Evolutionary conservation across 345 rosid species (phyloP), one percentile per base, ranked within the genome.

Genomic region (Acer yangbiense): DNA sequence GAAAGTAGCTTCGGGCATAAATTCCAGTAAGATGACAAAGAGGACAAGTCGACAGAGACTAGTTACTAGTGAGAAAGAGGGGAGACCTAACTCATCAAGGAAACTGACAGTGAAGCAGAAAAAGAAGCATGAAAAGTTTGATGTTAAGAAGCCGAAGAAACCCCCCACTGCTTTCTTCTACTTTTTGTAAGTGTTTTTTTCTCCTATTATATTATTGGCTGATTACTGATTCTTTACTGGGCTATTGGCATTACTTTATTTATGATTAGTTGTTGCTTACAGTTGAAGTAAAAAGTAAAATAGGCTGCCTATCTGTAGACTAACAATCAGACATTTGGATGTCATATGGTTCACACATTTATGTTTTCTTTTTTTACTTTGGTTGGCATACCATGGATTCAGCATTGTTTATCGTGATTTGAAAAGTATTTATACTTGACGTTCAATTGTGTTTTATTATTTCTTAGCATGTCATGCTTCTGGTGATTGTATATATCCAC

Each of bases 91-190:
- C n/a, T 35, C 75, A 39, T 68, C 58, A n/a, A 77, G 4, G 79
- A 88, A 84, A 74, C 68, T 82, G 41, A 86, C 79, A 76, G 6
- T 75, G 62, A 87, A 68, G 61, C 79, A 65, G 78, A 85, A 80
- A 83, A 88, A 84, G 84, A 86, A 87, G 76, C 46, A 39, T 2
- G 20, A 7, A 69, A 89, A 88, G 84, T 13, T 80, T 32, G 92
- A 89, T 52, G 84, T 88, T 65, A 85, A 86, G 80, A 93, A 77
- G 85, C 98, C 98, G 2, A 95, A 95, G 89, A 93, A 95, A 78
- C 98, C 98, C 61, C 92, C 98, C 9, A 95, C 98, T 72, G 98
- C 95, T 52, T 95, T 95, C 85, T 95, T 95, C 87, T 95, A 62
- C 82, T 95, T 88, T 88, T 79, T 95, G 98, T 91, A 86, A 21